Base-by-base conservation (phyloP, 306 rosid genomes). In the Senna siamea region DNA sequence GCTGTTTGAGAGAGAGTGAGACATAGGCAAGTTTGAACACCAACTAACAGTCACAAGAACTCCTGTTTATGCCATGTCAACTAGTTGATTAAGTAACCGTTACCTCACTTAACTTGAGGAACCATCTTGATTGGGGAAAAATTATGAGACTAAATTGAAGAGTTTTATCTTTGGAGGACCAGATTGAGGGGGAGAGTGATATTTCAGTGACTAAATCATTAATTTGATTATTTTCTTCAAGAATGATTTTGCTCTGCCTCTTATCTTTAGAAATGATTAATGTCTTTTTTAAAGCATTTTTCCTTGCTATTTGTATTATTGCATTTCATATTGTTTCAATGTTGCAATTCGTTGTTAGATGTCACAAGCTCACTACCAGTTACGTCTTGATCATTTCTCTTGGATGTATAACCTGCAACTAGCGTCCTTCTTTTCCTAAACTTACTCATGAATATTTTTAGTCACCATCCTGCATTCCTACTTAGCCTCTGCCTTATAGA, bases 221-320 rank as follows among this genome's bases (percentile, higher is more conserved):
- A 26, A 26, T 26, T 26, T 26, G 30, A 26, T 26, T 1, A 26
- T 26, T 26, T 26, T 26, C 30, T 26, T 26, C 2, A 17, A 43
- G 38, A 55, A 28, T 60, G 38, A 30, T 58, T 60, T 61, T 79
- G 18, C 8, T 14, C 30, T 14, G 67, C 30, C 52, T 63, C 41
- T 54, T 23, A 30, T 50, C 22, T 20, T n/a, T 47, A 7, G 30
- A 30, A 71, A 28, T 56, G 34, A 35, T 32, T 71, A 32, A 7
- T 34, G 19, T 76, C 23, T 46, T 71, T 32, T 57, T 43, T 13
- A 50, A 53, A 64, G 59, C 20, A 59, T 57, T 20, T 35, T 34
- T 13, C 20, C 19, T 20, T 44, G 15, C 23, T 6, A 34, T 64
- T 47, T 22, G 14, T 6, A 38, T 17, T 20, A 18, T 38, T 17